phyloP scores from a whole-genome alignment of 768 basidiomycete genomes.

The Hemileccinum rubropunctum region DNA sequence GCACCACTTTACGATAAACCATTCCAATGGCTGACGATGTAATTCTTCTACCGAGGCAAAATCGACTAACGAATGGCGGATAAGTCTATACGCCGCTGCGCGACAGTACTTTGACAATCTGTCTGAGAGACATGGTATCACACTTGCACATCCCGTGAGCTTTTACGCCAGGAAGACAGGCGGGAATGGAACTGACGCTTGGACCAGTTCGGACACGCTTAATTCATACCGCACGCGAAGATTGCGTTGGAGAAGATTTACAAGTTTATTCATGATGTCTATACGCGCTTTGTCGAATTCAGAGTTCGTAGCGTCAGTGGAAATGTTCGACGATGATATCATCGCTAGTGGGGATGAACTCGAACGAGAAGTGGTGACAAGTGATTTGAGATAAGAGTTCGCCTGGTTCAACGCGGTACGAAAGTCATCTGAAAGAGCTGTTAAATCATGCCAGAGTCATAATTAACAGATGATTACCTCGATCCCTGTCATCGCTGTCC shows the following conservation, averaged over 20 bases:
- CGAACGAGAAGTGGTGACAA: slow-evolving; percentile 45
- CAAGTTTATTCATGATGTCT: slow-evolving; percentile 63
- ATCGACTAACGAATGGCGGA: slow-evolving; percentile 78
- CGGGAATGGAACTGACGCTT: slow-evolving; percentile 53
- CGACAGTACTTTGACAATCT: slow-evolving; percentile 67
- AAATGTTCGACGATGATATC: slow-evolving; percentile 38
- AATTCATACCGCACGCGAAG: slow-evolving; percentile 77
- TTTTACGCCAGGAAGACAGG: slow-evolving; percentile 1
- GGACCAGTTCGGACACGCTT: slow-evolving; percentile 63
- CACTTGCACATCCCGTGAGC: slow-evolving; percentile 43
- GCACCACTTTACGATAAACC: slow-evolving; percentile 86
- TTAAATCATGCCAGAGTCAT: slow-evolving; percentile 5
- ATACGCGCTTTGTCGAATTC: slow-evolving; percentile 57
- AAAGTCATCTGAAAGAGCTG: slow-evolving; percentile 57
- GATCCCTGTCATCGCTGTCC: slow-evolving; percentile 35
- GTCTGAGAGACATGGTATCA: slow-evolving; percentile 80
- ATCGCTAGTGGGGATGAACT: slow-evolving; percentile 33
- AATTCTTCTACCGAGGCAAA: slow-evolving; percentile 64
- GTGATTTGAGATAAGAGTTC: slow-evolving; percentile 51
- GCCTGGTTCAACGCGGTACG: slow-evolving; percentile 70
- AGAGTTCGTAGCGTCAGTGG: slow-evolving; percentile 29
- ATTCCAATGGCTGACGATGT: slow-evolving; percentile 68
- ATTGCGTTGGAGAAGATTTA: slow-evolving; percentile 63
- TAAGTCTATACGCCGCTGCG: slow-evolving; percentile 78
- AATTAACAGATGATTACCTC: slow-evolving; percentile 23